A percentile compares a stretch with the other conserved stretches of the same genome.
Conservation (phyloP, 495 filamentous ascomycete species). For the Neurospora sublineolata region DNA sequence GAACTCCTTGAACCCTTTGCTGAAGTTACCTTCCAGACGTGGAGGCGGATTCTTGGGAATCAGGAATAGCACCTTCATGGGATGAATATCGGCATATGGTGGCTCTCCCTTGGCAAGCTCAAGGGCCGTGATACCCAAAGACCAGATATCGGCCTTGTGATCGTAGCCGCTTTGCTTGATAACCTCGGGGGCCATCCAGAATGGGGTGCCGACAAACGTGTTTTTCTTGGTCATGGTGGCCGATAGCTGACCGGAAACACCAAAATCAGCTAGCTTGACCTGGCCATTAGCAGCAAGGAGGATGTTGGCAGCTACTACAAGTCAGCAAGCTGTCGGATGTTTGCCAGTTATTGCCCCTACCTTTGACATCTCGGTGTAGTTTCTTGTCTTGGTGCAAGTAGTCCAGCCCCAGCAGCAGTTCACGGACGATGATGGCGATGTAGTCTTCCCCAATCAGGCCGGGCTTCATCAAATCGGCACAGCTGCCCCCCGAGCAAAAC, state of each 20-base stretch:
- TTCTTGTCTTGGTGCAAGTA: conserved; percentile 94
- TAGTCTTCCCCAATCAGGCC: conserved; percentile 87
- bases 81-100: conserved; percentile 92
- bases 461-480: conserved; percentile 82
- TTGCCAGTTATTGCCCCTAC: conserved; percentile 29
- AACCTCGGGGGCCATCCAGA: conserved; percentile 99
- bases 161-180: conserved; percentile 98
- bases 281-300: conserved; percentile 79
- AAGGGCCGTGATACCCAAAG: conserved; percentile 91
- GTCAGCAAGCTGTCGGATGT: background rate
- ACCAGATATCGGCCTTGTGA: conserved; percentile 98
- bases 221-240: conserved; percentile 99
- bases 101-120: conserved; percentile 90
- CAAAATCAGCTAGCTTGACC: conserved; percentile 96
- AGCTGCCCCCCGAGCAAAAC: conserved; percentile 87
- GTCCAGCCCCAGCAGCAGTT: conserved; percentile 79
- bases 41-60: conserved; percentile 94
- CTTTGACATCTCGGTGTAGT: conserved; percentile 94
- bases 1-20: conserved; percentile 87
- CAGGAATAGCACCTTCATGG: conserved; percentile 96
- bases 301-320: conserved; percentile 66
- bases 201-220: conserved; percentile 95
- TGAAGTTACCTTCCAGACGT: conserved; percentile 72
- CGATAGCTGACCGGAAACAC: conserved; percentile 91
- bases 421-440: conserved; percentile 85